Evolutionary conservation across 768 basidiomycete species (phyloP).

Genomic region (Rhodotorula diobovata): DNA sequence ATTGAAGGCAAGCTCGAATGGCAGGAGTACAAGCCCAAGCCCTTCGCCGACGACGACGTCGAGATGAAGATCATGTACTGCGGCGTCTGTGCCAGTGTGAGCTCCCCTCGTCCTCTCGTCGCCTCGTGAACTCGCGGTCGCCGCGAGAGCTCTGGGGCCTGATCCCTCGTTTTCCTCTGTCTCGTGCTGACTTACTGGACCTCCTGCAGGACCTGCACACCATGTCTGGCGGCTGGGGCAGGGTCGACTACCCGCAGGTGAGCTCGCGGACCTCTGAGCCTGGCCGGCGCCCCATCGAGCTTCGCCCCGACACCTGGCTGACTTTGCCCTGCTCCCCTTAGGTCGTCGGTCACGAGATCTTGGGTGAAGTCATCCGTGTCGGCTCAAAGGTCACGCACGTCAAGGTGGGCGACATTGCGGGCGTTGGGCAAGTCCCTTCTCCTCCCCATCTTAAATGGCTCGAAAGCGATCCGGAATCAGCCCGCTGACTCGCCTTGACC

Average conservation of each 20-base stretch:
- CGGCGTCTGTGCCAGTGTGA: conserved; percentile 5
- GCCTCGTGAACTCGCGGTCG: no score
- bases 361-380: conserved; percentile 50
- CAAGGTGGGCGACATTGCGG: conserved; percentile 59
- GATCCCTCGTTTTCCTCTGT: no score
- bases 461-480: no score
- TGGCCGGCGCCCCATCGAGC: no score
- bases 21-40: conserved; percentile 55
- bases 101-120: no score
- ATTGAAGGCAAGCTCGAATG: conserved; percentile 27
- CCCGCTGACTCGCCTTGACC: no score
- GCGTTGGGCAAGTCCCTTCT: conserved; percentile 47
- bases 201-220: conserved; percentile 48
- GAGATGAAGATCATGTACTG: conserved; percentile 47
- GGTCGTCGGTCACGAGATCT: conserved; percentile 37
- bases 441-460: no score
- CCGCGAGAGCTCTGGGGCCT: no score
- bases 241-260: conserved; percentile 19
- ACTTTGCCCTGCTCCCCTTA: no score
- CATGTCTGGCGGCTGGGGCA: conserved; percentile 43
- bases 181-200: no score
- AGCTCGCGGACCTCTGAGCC: no score
- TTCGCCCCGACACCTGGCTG: no score
- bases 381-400: conserved; percentile 57
- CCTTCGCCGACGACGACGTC: conserved; percentile 56